These are phyloP conservation scores for Grosmannia huntii DNA, from an alignment of 2,329 filamentous ascomycete genomes.

Conservation along the genomic window DNA sequence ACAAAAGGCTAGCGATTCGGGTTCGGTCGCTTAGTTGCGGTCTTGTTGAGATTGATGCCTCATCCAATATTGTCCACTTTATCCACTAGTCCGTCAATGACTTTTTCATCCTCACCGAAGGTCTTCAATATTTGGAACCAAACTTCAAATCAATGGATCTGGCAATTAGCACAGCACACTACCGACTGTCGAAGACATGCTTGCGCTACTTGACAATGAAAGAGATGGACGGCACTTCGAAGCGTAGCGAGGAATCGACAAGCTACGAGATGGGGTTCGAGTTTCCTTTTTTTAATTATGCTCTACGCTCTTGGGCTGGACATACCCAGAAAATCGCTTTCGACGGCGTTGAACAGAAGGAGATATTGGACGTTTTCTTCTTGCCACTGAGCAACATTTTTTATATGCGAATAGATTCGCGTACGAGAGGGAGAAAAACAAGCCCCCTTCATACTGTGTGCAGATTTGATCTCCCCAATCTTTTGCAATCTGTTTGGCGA, in stretches of 20 bases:
- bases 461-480: background rate
- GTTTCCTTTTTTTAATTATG: background rate
- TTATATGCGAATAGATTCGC: too few relatives aligned
- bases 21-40: background rate
- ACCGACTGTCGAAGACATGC: background rate
- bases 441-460: background rate
- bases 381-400: background rate
- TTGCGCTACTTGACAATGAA: background rate
- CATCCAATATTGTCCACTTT: background rate
- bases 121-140: background rate
- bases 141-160: background rate
- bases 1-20: background rate
- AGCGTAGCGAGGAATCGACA: background rate
- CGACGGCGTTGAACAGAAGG: background rate
- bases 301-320: background rate
- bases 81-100: background rate
- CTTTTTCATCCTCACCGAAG: background rate
- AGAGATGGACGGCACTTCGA: background rate
- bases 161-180: background rate
- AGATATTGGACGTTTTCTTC: background rate
- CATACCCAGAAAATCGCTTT: background rate
- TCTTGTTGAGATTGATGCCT: background rate
- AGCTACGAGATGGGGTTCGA: background rate
- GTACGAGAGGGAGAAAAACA: background rate
- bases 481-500: background rate